Base-by-base conservation (phyloP, 345 rosid genomes). In the Triadica sebifera region DNA sequence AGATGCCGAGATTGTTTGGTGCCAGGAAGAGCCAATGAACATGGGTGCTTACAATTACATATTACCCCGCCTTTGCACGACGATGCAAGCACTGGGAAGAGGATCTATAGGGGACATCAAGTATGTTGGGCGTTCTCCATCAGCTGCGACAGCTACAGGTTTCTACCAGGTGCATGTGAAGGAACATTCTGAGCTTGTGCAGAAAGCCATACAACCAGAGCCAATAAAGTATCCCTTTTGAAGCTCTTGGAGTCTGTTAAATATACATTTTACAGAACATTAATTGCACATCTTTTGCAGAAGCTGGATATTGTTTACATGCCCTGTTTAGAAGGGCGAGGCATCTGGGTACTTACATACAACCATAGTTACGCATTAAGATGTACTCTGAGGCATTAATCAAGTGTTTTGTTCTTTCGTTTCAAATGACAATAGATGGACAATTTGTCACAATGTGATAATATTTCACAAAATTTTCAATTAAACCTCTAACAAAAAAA, bases 1-100 rank as follows among this genome's bases (percentile, higher is more conserved):
- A 82, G 93, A 87, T 78, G 91, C 95, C 0, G 93, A 89, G 86
- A 79, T 90, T 0, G 90, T 89, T 51, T 90, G 96, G 96, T 87
- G 93, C 85, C 96, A 90, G 82, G 96, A 90, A 78, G 96, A 90
- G 81, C 93, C 93, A 19, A 90, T 90, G 96, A 90, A 89, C 88
- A 91, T 91, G 93, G 96, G 93, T 59, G 89, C 84, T 46, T 90
- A 80, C 66, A 79, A 5, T 66, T 89, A 91, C 65, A 75, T 87
- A 20, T 79, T 82, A 37, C 93, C 87, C 1, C 92, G 93, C 49
- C 67, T 90, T 20, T 79, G 82, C 80, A 87, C 92, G 0, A 83
- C 93, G 67, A 85, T 89, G 89, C 1, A 82, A 78, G 81, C 86
- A 29, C 61, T 84, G 53, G 57, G 71, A 5, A 82, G 96, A 75